phyloP scores from a whole-genome alignment of 2,329 filamentous ascomycete species.

The Sporothrix variecibatus region DNA sequence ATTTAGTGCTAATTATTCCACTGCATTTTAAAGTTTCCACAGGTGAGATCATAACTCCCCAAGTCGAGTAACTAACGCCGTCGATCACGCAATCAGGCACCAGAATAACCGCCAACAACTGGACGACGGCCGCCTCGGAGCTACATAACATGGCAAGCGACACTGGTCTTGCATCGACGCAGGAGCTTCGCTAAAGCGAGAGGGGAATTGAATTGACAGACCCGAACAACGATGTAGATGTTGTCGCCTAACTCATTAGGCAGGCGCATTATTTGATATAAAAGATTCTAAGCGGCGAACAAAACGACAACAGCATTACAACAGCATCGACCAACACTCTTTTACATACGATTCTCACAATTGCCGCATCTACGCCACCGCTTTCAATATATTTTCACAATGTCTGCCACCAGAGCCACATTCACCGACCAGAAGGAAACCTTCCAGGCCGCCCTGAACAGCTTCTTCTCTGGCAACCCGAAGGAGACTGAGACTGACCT shows the following conservation, averaged over 20 bases:
- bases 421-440: conserved; percentile 26
- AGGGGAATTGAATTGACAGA: background rate
- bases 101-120: background rate
- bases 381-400: background rate
- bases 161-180: background rate
- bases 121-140: background rate
- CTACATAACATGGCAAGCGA: background rate
- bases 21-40: background rate
- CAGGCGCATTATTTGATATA: background rate
- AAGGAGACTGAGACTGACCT: conserved; percentile 28
- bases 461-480: conserved; percentile 25
- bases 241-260: conserved; percentile 7
- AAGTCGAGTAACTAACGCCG: background rate
- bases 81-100: conserved; percentile 22
- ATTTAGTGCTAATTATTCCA: background rate
- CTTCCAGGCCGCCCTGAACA: conserved; percentile 24
- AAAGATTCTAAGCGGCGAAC: background rate
- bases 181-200: background rate
- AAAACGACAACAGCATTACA: background rate
- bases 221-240: background rate
- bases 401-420: conserved; percentile 13
- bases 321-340: background rate
- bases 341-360: background rate
- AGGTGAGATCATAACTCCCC: background rate
- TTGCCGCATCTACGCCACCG: background rate